Percentiles rank a stretch among this genome's conserved stretches.
Conservation (phyloP, 1,139 yeast species). For the Candida sp. region DNA sequence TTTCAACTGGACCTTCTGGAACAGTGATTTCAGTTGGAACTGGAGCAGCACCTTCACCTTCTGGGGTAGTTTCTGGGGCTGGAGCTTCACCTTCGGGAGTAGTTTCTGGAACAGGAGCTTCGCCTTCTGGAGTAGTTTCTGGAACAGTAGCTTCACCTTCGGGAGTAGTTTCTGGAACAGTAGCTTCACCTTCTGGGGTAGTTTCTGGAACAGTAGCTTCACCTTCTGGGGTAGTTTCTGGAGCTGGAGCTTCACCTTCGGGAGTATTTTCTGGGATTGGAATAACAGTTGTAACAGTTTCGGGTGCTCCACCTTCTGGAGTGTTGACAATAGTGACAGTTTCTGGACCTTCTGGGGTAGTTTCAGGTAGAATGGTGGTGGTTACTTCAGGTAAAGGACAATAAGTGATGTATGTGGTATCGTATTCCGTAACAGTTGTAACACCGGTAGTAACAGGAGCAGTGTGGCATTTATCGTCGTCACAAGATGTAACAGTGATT, state of each 20-base stretch:
- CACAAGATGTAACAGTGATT: conserved; percentile 50
- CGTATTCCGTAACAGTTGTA: conserved; percentile 28
- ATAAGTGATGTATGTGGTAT: conserved; percentile 27
- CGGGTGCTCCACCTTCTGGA: background rate
- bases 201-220: conserved; percentile 16
- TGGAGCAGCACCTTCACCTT: conserved; percentile 8
- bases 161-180: conserved; percentile 36
- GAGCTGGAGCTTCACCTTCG: conserved; percentile 8
- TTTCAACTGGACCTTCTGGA: conserved; percentile 2
- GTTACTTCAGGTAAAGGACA: conserved; percentile 23
- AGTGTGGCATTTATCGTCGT: conserved; percentile 30
- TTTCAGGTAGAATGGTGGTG: background rate
- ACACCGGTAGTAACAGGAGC: conserved; percentile 39
- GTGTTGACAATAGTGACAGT: background rate
- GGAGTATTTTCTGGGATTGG: conserved; percentile 1
- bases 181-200: conserved; percentile 37
- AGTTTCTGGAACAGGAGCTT: conserved; percentile 31
- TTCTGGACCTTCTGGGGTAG: background rate
- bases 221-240: conserved; percentile 20
- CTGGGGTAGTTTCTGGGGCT: conserved; percentile 8
- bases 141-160: conserved; percentile 25
- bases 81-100: conserved; percentile 7
- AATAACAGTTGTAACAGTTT: background rate
- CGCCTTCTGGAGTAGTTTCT: conserved; percentile 22
- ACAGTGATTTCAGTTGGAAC: conserved; percentile 10